These are phyloP conservation scores for Trametes villosa DNA, from an alignment of 768 basidiomycete species.

Conservation along the genomic window DNA sequence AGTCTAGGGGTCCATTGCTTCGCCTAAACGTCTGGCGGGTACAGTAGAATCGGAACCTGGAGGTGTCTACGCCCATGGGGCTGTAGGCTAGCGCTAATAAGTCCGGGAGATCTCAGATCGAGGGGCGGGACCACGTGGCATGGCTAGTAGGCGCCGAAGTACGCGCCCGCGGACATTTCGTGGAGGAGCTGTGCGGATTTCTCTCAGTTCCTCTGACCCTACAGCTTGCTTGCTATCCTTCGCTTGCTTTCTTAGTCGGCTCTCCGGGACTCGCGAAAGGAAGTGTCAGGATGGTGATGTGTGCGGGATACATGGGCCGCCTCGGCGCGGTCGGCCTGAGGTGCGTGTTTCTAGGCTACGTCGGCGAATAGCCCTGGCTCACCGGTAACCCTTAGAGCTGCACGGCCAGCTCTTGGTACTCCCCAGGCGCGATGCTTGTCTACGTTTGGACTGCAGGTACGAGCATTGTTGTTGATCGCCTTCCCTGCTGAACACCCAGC, in stretches of 20 bases:
- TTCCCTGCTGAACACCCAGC: not conserved
- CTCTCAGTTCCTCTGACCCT: not conserved
- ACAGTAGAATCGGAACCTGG: no score
- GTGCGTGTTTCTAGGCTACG: not conserved
- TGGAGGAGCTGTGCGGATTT: not conserved
- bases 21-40: no score
- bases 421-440: slow-evolving; percentile 20
- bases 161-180: no score
- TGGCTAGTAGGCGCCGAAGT: no score
- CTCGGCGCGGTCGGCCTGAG: slow-evolving; percentile 16
- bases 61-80: no score
- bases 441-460: slow-evolving; percentile 18
- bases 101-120: no score
- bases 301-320: slow-evolving; percentile 18
- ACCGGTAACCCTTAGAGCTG: not conserved
- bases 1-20: no score
- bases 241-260: not conserved
- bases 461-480: not conserved
- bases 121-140: no score
- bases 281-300: slow-evolving; percentile 16
- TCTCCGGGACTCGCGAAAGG: not conserved
- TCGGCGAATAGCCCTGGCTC: not conserved
- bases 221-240: not conserved
- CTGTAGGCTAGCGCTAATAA: no score
- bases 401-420: slow-evolving; percentile 8